A percentile compares a stretch with the other conserved stretches of the same genome.
These are phyloP conservation scores for Rhynchospora pubera DNA, from an alignment of 176 grass and related monocot genomes.

Conservation along the genomic window DNA sequence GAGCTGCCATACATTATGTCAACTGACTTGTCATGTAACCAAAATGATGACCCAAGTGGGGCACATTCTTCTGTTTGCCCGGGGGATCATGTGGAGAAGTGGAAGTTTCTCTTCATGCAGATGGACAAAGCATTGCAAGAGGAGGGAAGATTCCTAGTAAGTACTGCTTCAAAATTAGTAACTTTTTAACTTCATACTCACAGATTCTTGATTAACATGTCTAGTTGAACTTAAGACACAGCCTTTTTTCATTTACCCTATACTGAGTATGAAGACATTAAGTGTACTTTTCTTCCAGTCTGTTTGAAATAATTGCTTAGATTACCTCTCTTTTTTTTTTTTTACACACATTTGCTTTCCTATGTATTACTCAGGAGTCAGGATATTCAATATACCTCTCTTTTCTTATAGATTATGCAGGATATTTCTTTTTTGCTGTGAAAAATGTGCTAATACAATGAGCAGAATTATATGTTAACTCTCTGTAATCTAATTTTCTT, in stretches of 20 bases:
- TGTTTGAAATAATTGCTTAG: neutral
- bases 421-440: neutral
- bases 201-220: neutral
- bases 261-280: neutral
- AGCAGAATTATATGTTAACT: neutral
- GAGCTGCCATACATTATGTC: conserved; percentile 85
- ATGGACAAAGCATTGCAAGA: conserved; percentile 87
- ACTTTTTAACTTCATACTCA: neutral
- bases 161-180: conserved; percentile 8
- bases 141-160: conserved; percentile 74
- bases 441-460: neutral
- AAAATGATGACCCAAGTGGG: conserved; percentile 47
- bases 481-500: neutral
- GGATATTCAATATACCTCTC: neutral
- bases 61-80: conserved; percentile 38
- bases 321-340: neutral
- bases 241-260: neutral
- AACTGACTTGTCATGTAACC: conserved; percentile 55
- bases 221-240: neutral
- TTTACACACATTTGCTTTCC: neutral
- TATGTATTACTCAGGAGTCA: neutral
- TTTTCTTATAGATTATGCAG: neutral
- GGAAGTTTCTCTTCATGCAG: conserved; percentile 78
- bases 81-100: conserved; percentile 62
- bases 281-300: neutral